Evolutionary conservation across 192 early-diverging fungal species (phyloP).

Genomic region (Coemansia sp.): DNA sequence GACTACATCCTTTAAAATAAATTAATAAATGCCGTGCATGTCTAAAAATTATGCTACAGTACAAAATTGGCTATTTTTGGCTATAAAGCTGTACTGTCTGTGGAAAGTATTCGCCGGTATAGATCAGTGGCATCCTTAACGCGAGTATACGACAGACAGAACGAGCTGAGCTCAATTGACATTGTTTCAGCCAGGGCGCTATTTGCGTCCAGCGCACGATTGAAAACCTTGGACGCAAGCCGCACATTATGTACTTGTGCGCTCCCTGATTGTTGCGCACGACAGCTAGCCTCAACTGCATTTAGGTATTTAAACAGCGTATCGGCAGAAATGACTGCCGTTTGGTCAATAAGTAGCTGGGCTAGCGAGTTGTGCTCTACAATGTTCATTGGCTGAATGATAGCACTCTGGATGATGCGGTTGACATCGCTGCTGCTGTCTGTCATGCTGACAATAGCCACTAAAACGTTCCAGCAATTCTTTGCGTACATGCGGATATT

Average conservation of each 20-base stretch:
- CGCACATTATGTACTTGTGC: constrained; percentile 34
- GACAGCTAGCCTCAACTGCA: constrained; percentile 47
- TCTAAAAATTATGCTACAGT: neutral
- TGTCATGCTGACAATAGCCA: constrained; percentile 10
- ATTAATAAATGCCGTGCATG: too few relatives aligned
- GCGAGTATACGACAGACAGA: constrained; percentile 44
- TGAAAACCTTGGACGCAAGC: constrained; percentile 27
- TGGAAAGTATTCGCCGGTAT: constrained; percentile 21
- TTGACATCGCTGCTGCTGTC: constrained; percentile 4
- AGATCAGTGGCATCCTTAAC: constrained; percentile 46
- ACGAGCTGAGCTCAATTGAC: constrained; percentile 41
- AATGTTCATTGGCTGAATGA: constrained; percentile 35
- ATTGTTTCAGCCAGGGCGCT: constrained; percentile 21
- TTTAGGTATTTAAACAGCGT: constrained; percentile 40
- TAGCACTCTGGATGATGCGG: constrained; percentile 17
- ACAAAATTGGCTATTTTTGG: neutral
- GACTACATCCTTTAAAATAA: neutral
- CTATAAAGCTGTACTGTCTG: neutral
- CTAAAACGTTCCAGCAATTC: constrained; percentile 26
- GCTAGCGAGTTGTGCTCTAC: constrained; percentile 30
- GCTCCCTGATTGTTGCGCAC: constrained; percentile 11
- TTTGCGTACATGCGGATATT: constrained; percentile 27
- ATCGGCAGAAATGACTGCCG: constrained; percentile 5
- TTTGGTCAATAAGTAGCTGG: constrained; percentile 20
- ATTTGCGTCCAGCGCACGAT: constrained; percentile 23